These are phyloP conservation scores for Penicillium palitans DNA, from an alignment of 2,329 filamentous ascomycete species.

Conservation along the genomic window DNA sequence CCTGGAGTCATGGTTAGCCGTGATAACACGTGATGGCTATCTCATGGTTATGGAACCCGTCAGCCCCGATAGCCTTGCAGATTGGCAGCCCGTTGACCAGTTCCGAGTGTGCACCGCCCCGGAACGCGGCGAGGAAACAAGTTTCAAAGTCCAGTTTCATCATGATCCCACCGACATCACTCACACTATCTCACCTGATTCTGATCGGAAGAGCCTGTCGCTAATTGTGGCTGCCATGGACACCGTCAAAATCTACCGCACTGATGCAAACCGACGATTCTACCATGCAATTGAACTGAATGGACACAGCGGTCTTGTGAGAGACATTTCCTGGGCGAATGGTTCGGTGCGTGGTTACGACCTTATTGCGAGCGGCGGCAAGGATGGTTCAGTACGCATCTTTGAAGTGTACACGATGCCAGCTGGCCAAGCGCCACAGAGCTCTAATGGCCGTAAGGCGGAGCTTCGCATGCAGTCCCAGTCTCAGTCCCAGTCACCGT, in stretches of 20 bases:
- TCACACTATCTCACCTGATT: constrained; percentile 77
- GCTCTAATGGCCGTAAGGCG: constrained; percentile 28
- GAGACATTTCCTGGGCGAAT: constrained; percentile 89
- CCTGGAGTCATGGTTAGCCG: constrained; percentile 78
- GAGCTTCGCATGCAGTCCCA: constrained; percentile 27
- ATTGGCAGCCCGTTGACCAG: constrained; percentile 74
- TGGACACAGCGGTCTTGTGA: constrained; percentile 73
- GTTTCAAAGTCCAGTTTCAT: constrained; percentile 84
- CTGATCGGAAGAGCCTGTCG: constrained; percentile 74
- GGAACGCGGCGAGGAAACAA: constrained; percentile 77
- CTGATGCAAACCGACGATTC: constrained; percentile 71
- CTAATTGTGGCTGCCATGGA: constrained; percentile 86
- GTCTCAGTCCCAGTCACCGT: constrained; percentile 32
- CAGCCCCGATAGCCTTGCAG: constrained; percentile 74
- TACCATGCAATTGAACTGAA: constrained; percentile 77
- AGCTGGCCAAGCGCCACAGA: constrained; percentile 30
- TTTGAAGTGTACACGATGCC: constrained; percentile 61
- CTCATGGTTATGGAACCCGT: constrained; percentile 82
- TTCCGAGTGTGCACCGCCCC: constrained; percentile 72
- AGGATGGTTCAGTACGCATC: constrained; percentile 87
- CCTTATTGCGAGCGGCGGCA: constrained; percentile 85
- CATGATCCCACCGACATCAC: constrained; percentile 72
- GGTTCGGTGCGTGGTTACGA: constrained; percentile 90
- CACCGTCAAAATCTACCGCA: constrained; percentile 78
- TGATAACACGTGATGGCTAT: constrained; percentile 79